Conservation (phyloP, 495 filamentous ascomycete species). For the Neurospora intermedia region DNA sequence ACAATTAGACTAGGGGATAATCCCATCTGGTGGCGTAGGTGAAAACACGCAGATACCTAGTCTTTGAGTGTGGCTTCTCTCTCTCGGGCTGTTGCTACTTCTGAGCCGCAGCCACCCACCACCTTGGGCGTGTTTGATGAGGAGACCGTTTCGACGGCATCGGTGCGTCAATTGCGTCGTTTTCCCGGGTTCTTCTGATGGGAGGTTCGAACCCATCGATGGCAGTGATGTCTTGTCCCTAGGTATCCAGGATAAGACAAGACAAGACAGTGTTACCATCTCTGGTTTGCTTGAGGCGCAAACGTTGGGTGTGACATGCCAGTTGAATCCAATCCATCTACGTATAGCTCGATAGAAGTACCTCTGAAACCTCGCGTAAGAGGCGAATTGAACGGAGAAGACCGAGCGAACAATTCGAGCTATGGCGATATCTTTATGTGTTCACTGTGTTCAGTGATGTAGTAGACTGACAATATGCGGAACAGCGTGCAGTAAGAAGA, state of each 20-base stretch:
- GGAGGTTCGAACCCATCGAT: neutral
- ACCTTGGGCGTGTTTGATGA: neutral
- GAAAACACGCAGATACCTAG: slow-evolving; percentile 30
- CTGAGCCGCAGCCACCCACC: neutral
- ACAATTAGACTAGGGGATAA: slow-evolving; percentile 30
- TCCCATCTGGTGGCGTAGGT: slow-evolving; percentile 34
- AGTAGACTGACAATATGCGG: neutral
- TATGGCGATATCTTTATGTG: neutral
- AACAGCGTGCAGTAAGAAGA: neutral
- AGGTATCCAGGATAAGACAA: neutral
- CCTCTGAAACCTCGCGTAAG: neutral
- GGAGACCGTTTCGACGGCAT: neutral
- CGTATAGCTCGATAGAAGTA: neutral
- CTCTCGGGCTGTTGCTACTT: slow-evolving; percentile 26
- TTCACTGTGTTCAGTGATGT: neutral
- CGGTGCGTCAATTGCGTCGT: neutral
- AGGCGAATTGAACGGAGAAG: neutral
- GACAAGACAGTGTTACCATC: neutral
- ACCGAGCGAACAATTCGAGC: neutral
- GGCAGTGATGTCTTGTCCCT: neutral
- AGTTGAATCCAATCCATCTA: neutral
- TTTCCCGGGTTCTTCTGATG: neutral
- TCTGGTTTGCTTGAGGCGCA: neutral
- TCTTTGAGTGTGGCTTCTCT: slow-evolving; percentile 31
- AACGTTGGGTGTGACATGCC: neutral